phyloP scores from a whole-genome alignment of 2,329 filamentous ascomycete genomes.

The Xylaria sp. region DNA sequence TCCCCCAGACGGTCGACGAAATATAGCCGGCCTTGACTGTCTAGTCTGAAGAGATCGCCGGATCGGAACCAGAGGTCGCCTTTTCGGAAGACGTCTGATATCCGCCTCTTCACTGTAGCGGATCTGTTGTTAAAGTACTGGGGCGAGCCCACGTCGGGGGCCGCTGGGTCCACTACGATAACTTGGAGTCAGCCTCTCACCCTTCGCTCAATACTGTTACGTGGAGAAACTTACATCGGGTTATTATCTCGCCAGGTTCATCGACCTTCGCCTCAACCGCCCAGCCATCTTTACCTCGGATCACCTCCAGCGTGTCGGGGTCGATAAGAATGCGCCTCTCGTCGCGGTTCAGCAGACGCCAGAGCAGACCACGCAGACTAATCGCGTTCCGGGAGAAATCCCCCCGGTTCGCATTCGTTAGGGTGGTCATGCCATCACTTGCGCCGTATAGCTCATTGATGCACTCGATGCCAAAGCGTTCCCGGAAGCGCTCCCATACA shows the following conservation, averaged over 20 bases:
- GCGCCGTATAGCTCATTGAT: conserved; percentile 81
- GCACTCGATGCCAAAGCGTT: conserved; percentile 68
- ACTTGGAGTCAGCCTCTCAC: conserved; percentile 1
- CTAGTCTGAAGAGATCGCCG: conserved; percentile 71
- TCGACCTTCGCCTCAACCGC: conserved; percentile 70
- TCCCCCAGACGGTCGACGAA: conserved; percentile 77
- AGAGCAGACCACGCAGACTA: conserved; percentile 73
- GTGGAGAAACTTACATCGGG: conserved; percentile 55
- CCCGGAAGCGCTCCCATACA: conserved; percentile 71
- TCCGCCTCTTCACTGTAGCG: conserved; percentile 72
- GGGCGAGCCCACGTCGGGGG: conserved; percentile 62
- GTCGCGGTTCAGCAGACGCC: conserved; percentile 63
- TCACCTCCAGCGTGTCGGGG: conserved; percentile 71
- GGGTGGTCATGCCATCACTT: conserved; percentile 73
- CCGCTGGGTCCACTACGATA: conserved; percentile 51
- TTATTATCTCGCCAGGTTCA: conserved; percentile 75
- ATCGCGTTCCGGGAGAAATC: conserved; percentile 71
- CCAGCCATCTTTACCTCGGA: conserved; percentile 71
- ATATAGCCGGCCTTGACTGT: conserved; percentile 71
- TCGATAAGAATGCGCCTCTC: conserved; percentile 77
- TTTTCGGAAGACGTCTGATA: conserved; percentile 69
- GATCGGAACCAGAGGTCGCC: conserved; percentile 76
- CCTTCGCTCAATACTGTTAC: neutral
- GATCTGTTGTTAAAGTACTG: conserved; percentile 71
- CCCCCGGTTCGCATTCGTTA: conserved; percentile 67